Evolutionary conservation across 345 rosid species (phyloP), one percentile per base, ranked within the genome.

Genomic region (Salix caprea): DNA sequence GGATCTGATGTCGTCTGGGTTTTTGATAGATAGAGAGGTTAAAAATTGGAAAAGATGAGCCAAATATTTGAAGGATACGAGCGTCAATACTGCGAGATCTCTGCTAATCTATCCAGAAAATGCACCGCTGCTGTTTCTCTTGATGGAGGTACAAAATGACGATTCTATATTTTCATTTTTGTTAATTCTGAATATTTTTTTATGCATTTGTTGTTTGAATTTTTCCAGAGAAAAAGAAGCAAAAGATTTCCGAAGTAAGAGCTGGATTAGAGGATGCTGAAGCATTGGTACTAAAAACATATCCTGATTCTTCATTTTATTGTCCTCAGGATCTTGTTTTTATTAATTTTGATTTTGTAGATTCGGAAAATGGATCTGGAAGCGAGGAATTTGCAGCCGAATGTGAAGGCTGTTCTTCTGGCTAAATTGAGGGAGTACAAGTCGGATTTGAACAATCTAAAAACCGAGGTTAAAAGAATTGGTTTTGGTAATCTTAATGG

Each of bases 341-440:
- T 36, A 19, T 44, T 15, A 64, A 4, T 26, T 8, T 48, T 72
- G 21, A 72, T 42, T 3, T 36, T 73, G 21, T 72, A 82, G 84
- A 77, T 77, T 74, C 78, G 81, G 42, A 82, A 77, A 74, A 82
- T 82, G 84, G 81, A 82, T 69, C 72, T 74, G 40, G 84, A 82
- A 52, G 84, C 84, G 34, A 74, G 84, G 71, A 82, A 76, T 12
- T 82, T 82, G 61, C 84, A 76, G 36, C 81, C 84, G 44, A 82
- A 82, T 78, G 78, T 78, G 42, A 78, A 78, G 79, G 81, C 76
- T 54, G 78, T 75, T 15, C 84, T 82, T 74, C 67, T 82, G 71
- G 81, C 84, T 74, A 82, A 82, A 75, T 69, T 82, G 76, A 78
- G 81, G 75, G 84, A 82, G 44, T 77, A 78, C 14, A 77, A 82